A percentile compares a stretch with the other conserved stretches of the same genome.
phyloP scores from a whole-genome alignment of 2,329 filamentous ascomycete genomes.

The Aspergillus nomiae region DNA sequence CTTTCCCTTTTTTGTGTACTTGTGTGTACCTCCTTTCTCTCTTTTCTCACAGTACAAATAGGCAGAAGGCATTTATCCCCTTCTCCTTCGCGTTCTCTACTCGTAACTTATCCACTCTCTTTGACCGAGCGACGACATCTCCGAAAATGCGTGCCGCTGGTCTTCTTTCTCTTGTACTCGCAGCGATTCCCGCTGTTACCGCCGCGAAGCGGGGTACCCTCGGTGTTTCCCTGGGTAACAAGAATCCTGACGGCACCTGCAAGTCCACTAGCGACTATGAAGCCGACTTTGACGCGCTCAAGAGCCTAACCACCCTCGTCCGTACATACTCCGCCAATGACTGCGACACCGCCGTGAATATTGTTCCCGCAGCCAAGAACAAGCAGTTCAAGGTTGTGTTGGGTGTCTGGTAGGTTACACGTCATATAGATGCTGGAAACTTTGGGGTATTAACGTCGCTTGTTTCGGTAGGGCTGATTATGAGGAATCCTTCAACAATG shows the following conservation, averaged over 20 bases:
- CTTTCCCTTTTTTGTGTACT: background rate
- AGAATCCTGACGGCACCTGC: conserved; percentile 62
- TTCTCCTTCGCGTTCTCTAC: background rate
- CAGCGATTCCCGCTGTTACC: conserved; percentile 51
- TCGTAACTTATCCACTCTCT: background rate
- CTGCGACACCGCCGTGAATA: conserved; percentile 64
- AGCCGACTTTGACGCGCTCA: conserved; percentile 65
- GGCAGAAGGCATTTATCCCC: background rate
- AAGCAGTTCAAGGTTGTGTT: conserved; percentile 69
- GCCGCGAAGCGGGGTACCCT: conserved; percentile 57
- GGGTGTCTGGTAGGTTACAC: conserved; percentile 62
- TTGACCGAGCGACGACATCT: background rate
- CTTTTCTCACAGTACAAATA: background rate
- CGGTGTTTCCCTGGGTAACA: conserved; percentile 68
- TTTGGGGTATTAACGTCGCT: conserved; percentile 7
- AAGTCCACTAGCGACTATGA: conserved; percentile 66
- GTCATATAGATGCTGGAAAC: background rate
- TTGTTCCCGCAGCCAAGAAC: conserved; percentile 65
- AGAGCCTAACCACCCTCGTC: conserved; percentile 57
- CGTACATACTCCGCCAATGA: conserved; percentile 68
- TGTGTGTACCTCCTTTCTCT: background rate
- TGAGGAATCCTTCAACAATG: conserved; percentile 61
- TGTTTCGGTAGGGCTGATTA: conserved; percentile 57
- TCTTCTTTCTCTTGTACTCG: conserved; percentile 44
- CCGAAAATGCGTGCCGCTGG: conserved; percentile 48